Evolutionary conservation across 2,329 filamentous ascomycete species (phyloP).

Genomic region (Westerdykella ornata): DNA sequence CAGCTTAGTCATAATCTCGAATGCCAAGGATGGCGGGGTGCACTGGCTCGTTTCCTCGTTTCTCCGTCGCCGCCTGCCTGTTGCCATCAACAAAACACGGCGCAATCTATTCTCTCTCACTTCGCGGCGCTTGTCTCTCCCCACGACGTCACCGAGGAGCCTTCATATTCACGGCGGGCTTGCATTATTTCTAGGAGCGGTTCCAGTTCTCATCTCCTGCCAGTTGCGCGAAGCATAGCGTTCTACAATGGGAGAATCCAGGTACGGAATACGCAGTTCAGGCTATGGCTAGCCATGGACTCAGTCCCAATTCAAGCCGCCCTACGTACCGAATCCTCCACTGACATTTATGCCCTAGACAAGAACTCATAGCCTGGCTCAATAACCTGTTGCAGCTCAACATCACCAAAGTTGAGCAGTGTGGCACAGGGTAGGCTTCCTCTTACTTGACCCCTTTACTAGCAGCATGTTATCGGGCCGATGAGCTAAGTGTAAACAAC

Average conservation of each 20-base stretch:
- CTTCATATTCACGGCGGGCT: neutral
- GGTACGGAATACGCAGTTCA: slow-evolving; percentile 38
- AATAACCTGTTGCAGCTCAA: slow-evolving; percentile 98
- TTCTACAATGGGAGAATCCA: slow-evolving; percentile 56
- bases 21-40: neutral
- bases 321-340: slow-evolving; percentile 15
- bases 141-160: neutral
- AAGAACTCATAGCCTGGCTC: slow-evolving; percentile 92
- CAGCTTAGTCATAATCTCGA: no score
- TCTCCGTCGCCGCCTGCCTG: neutral
- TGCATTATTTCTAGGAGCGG: neutral
- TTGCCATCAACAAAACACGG: neutral
- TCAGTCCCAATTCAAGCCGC: slow-evolving; percentile 10
- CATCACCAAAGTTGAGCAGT: slow-evolving; percentile 97
- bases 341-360: slow-evolving; percentile 50
- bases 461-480: neutral
- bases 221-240: neutral
- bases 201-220: neutral
- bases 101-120: neutral
- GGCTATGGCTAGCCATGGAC: slow-evolving; percentile 1
- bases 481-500: neutral
- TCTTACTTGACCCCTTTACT: neutral
- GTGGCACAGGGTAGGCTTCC: slow-evolving; percentile 75
- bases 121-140: neutral
- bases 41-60: neutral